phyloP scores from a whole-genome alignment of 495 filamentous ascomycete species.

The Aspergillus panamensis region DNA sequence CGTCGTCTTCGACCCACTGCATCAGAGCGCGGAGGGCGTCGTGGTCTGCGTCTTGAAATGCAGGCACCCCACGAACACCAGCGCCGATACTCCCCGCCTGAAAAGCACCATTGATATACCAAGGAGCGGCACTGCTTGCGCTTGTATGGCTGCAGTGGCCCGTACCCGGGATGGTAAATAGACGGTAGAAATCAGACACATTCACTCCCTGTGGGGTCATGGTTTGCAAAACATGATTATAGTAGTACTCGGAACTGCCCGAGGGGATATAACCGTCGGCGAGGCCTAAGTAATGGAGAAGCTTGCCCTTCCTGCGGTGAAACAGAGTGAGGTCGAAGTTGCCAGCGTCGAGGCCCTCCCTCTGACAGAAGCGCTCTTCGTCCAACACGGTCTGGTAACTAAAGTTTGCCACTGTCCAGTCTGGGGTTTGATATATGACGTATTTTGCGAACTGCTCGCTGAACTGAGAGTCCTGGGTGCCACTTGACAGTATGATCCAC shows the following conservation, averaged over 20 bases:
- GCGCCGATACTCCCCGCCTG: conserved; percentile 14
- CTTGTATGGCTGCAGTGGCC: conserved; percentile 22
- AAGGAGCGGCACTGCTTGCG: conserved; percentile 24
- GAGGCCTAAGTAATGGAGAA: conserved; percentile 53
- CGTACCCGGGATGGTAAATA: conserved; percentile 48
- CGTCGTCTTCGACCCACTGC: conserved; percentile 50
- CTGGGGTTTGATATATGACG: conserved; percentile 4
- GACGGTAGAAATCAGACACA: conserved; percentile 27
- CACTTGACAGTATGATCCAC: neutral
- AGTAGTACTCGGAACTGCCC: conserved; percentile 17
- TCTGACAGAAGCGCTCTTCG: conserved; percentile 17
- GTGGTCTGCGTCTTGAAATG: conserved; percentile 40
- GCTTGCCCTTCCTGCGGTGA: conserved; percentile 48
- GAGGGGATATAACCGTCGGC: conserved; percentile 36
- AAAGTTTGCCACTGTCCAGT: conserved; percentile 12
- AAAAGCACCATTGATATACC: conserved; percentile 31
- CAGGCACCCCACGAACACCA: conserved; percentile 32
- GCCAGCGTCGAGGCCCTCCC: conserved; percentile 25
- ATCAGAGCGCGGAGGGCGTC: conserved; percentile 50
- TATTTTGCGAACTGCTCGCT: conserved; percentile 17
- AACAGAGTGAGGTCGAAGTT: conserved; percentile 48
- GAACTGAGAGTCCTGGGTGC: neutral
- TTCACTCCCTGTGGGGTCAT: conserved; percentile 17
- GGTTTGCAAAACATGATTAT: conserved; percentile 14
- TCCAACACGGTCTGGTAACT: conserved; percentile 22